Evolutionary conservation across 2,329 filamentous ascomycete species (phyloP), one percentile per base, ranked within the genome.

Genomic region (Mariannaea sp.): DNA sequence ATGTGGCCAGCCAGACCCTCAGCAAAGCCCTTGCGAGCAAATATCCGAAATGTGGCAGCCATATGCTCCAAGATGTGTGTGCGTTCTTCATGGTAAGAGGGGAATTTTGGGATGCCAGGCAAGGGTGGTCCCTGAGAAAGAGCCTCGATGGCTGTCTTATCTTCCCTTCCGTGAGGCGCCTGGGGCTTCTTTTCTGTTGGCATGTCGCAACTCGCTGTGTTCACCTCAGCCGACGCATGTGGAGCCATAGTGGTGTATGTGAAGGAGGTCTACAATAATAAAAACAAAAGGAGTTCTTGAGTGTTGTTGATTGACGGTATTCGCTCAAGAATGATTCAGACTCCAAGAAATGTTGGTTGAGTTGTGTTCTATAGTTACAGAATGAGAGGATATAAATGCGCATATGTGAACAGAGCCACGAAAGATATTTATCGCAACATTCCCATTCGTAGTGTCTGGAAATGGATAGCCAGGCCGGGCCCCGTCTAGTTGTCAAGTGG

Each of bases 1-100:
- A 88, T 87, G 69, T 88, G 85, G 2, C 86, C 85, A 16, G 77
- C 76, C 75, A 87, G 85, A 55, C 86, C 86, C 70, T 89, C 85
- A 0, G 80, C 82, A 70, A 82, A 87, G 49, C 82, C 83, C 64
- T 82, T 79, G 40, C 84, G 79, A 1, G 83, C 77, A 65, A 86
- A 88, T 62, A 86, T 78, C 27, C 86, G 82, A 70, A 89, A 89
- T 12, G 83, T 84, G 13, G 79, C 77, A 10, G 83, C 82, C 75
- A 86, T 85, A 66, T 87, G 83, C 22, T 80, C 77, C 8, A 86
- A 74, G 10, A 50, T 50, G 9, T 29, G 24, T 9, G 20, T 26
- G 7, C 47, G 19, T 4, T 50, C 24, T 3, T 26, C 47, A 16
- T 17, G 10, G 22, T 43, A 44, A 1, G 39, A 27, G 17, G 29